Evolutionary conservation across 352 stramenopile genomes (phyloP), one percentile per base, ranked within the genome.

Genomic region (Pythium angustatum): DNA sequence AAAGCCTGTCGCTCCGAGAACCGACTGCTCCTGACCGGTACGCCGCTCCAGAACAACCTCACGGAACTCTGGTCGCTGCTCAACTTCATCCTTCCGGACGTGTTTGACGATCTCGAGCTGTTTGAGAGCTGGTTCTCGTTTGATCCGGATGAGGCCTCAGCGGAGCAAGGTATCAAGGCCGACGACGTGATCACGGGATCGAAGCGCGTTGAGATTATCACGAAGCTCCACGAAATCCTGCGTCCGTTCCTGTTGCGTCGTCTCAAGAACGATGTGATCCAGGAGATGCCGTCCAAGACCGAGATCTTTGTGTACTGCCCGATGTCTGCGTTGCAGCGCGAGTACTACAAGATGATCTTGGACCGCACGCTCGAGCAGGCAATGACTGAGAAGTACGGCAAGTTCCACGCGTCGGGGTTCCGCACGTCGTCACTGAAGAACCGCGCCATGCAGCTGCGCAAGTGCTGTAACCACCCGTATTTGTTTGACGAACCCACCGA

Each of bases 41-140:
- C 97, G 47, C 97, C 97, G 19, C 93, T 99, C 30, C 96, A 99
- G 79, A 99, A 99, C 69, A 98, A 98, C 67, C 79, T 99, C 43
- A 93, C 86, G 21, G 98, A 99, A 77, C 82, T 99, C 6, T 99
- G 97, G 97, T 90, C 94, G n/a, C 75, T 99, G 57, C 83, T 99
- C 31, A 99, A 99, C 71, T 98, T 98, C 75, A 96, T 99, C 34
- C 71, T 99, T 31, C 97, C 97, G 0, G 81, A 96, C 44, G 96
- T 99, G 48, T 99, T 99, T 73, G 97, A 98, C 69, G 96, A 98
- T 41, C 79, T 98, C 10, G 94, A 99, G 63, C 95, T 97, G 9
- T 99, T 99, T 77, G 96, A 99, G 78, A 98, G 90, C 53, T 99
- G 96, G 96, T 99, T 99, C 77, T 97, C 93, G 45, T 98, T 99